These are phyloP conservation scores for Saccharomyces hybrid DNA, from an alignment of 1,139 yeast genomes.

Conservation along the genomic window DNA sequence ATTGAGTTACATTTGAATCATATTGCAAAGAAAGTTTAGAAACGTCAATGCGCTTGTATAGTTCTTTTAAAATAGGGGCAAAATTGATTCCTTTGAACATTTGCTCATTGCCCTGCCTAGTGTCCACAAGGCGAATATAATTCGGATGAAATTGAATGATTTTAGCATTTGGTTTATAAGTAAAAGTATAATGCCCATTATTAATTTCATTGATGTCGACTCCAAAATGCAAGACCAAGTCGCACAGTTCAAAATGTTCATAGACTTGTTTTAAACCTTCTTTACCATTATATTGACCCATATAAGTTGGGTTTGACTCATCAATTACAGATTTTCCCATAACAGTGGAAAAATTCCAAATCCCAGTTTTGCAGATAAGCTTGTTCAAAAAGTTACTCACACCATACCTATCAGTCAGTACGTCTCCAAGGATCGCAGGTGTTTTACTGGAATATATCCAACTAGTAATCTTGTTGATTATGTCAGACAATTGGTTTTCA, in stretches of 20 bases:
- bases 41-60: slow-evolving; percentile 34
- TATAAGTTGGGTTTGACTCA: slow-evolving; percentile 50
- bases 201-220: slow-evolving; percentile 47
- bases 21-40: slow-evolving; percentile 25
- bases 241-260: slow-evolving; percentile 30
- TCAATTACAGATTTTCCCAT: slow-evolving; percentile 41
- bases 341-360: slow-evolving; percentile 26
- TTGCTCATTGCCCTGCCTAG: slow-evolving; percentile 11
- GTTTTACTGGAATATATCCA: slow-evolving; percentile 43
- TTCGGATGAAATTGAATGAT: slow-evolving; percentile 34
- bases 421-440: slow-evolving; percentile 64
- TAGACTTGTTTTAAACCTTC: slow-evolving; percentile 16
- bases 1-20: slow-evolving; percentile 6
- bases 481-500: slow-evolving; percentile 9
- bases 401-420: slow-evolving; percentile 45
- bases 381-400: slow-evolving; percentile 39
- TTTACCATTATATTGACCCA: slow-evolving; percentile 48
- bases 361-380: slow-evolving; percentile 40
- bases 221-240: slow-evolving; percentile 47
- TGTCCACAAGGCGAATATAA: slow-evolving; percentile 37
- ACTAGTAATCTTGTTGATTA: slow-evolving; percentile 43
- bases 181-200: slow-evolving; percentile 40
- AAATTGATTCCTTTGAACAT: slow-evolving; percentile 37
- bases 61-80: slow-evolving; percentile 39
- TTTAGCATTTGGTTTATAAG: slow-evolving; percentile 24